Evolutionary conservation across 192 early-diverging fungal genomes (phyloP).

Genomic region (Coemansia sp.): DNA sequence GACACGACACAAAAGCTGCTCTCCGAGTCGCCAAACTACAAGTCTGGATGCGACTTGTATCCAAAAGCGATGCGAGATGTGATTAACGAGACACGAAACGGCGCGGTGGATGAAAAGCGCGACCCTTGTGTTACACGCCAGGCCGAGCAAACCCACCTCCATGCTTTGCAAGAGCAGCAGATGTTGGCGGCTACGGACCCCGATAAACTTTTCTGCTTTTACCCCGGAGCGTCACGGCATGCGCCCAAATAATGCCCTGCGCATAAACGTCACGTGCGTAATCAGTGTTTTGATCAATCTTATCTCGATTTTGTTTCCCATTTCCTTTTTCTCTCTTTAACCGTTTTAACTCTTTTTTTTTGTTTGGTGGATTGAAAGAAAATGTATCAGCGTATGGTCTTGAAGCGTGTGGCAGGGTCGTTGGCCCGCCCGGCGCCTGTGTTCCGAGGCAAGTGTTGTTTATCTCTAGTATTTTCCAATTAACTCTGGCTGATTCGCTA

Average conservation of each 20-base stretch:
- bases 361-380: conserved; percentile 8
- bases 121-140: conserved; percentile 26
- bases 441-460: conserved; percentile 6
- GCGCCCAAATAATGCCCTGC: not conserved
- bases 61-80: conserved; percentile 46
- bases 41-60: conserved; percentile 38
- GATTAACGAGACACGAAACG: conserved; percentile 30
- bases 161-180: conserved; percentile 7
- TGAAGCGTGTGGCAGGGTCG: conserved; percentile 33
- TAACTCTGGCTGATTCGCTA: not conserved
- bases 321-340: conserved; percentile 7
- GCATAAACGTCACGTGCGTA: conserved; percentile 1
- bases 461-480: not conserved
- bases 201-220: conserved; percentile 22
- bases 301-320: not conserved
- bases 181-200: conserved; percentile 11
- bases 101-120: conserved; percentile 19
- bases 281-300: conserved; percentile 5
- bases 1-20: not conserved
- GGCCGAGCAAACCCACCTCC: conserved; percentile 22
- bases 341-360: conserved; percentile 9
- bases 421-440: conserved; percentile 22
- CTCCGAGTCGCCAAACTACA: not conserved
- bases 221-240: conserved; percentile 26
- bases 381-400: conserved; percentile 41